Evolutionary conservation across 257 asterid species (phyloP).

Genomic region (Forsythia suspensa): DNA sequence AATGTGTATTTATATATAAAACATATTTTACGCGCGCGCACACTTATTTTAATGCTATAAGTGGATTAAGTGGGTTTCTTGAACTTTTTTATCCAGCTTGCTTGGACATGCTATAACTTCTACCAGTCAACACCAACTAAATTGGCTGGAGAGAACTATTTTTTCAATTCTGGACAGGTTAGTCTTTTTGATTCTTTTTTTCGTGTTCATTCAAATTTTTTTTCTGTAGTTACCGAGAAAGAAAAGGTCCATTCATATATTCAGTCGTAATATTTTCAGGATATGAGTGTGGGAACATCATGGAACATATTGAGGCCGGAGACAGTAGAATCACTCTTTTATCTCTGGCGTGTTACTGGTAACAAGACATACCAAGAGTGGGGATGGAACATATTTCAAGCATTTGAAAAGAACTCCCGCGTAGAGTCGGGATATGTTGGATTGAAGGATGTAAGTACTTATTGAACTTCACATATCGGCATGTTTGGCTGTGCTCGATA

Average conservation of each 20-base stretch:
- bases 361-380: conserved; percentile 97
- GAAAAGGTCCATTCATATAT: too few species aligned
- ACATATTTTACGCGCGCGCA: too few species aligned
- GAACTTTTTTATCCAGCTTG: conserved; percentile 48
- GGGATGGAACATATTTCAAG: conserved; percentile 99
- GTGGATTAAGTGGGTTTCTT: too few species aligned
- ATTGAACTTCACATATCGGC: too few species aligned
- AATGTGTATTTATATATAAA: too few species aligned
- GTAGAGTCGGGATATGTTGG: conserved; percentile 93
- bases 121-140: conserved; percentile 96
- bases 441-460: conserved; percentile 79
- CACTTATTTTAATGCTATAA: too few species aligned
- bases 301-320: conserved; percentile 99
- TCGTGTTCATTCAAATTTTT: too few species aligned
- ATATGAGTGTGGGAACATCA: conserved; percentile 97
- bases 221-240: too few species aligned
- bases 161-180: conserved; percentile 81
- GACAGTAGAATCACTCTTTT: conserved; percentile 96
- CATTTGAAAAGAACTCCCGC: conserved; percentile 95
- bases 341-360: conserved; percentile 98
- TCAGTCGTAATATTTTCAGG: conserved; percentile 38
- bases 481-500: too few species aligned
- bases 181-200: not conserved
- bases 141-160: conserved; percentile 98
- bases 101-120: conserved; percentile 99